Evolutionary conservation across 768 basidiomycete species (phyloP), one percentile per base, ranked within the genome.

Genomic region (Kwoniella dejecticola): DNA sequence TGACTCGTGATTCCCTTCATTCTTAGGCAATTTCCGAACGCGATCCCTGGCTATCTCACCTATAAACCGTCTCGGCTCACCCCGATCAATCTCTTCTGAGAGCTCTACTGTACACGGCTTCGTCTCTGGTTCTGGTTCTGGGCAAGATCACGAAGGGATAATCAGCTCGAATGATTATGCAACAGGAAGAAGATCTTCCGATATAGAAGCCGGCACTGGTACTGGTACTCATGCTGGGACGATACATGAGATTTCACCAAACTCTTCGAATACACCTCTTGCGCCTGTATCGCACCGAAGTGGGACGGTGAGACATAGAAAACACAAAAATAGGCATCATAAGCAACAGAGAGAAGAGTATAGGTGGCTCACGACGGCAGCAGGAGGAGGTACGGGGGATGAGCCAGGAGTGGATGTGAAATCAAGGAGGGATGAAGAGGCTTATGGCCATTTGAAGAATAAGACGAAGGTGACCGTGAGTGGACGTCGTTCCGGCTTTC

Each of bases 331-430:
- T 50, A 41, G 23, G 17, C 26, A 60, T 46, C 47, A 61, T 40
- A 33, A 47, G 36, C 45, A 30, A 24, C 21, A 56, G 12, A 30
- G 26, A 44, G 52, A 30, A 21, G 27, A 57, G 13, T 75, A 76
- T 60, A 66, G 64, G 12, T 76, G 75, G 72, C 49, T 40, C 6
- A 47, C 47, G 23, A 57, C 44, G 26, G 26, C 52, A 8, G 55
- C 31, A 4, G 68, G 65, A 10, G 70, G 70, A 12, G 74, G 72
- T 11, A 76, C 74, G 12, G 77, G 77, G 19, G 69, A 72, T 53
- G 77, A 79, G 52, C 77, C 76, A 0, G 77, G 77, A 67, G 75
- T 79, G 13, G 72, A 79, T 53, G 77, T 79, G 8, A 68, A 64
- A 10, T 66, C 68, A 40, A 63, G 60, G 49, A 52, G 71, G 54